Conservation (phyloP, 202 grass and related monocot species). For the Brachypodium distachyon region DNA sequence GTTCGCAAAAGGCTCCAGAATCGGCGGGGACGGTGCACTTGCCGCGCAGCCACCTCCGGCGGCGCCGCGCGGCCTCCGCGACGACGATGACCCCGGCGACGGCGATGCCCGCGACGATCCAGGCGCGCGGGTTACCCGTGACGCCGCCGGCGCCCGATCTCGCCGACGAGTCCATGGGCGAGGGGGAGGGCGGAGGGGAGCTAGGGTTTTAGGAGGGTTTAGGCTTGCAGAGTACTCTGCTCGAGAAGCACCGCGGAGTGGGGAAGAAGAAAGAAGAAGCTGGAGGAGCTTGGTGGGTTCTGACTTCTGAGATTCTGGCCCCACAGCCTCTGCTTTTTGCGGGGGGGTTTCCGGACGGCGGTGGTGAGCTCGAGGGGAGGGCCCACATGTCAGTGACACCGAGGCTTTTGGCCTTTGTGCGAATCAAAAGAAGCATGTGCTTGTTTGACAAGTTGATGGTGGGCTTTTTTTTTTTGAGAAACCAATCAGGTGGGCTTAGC, state of each 20-base stretch:
- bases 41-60: conserved; percentile 34
- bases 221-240: not conserved
- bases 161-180: conserved; percentile 15
- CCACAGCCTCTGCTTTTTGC: not conserved
- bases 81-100: conserved; percentile 79
- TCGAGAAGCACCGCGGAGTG: not conserved
- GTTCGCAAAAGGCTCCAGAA: conserved; percentile 61
- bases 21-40: conserved; percentile 3
- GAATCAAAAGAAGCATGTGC: not conserved
- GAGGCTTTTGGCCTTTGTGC: not conserved
- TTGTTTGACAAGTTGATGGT: conserved; percentile 28
- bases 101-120: conserved; percentile 72
- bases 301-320: not conserved
- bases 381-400: not conserved
- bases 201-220: conserved; percentile 70
- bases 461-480: too few species aligned
- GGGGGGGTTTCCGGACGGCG: not conserved
- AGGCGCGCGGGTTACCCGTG: conserved; percentile 28
- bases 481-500: too few species aligned
- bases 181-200: not conserved
- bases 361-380: not conserved
- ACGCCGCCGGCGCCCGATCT: conserved; percentile 17
- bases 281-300: not conserved
- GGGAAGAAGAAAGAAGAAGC: conserved; percentile 39
- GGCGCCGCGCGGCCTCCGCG: conserved; percentile 55